phyloP scores from a whole-genome alignment of 352 stramenopile genomes.

The Phytophthora idaei region DNA sequence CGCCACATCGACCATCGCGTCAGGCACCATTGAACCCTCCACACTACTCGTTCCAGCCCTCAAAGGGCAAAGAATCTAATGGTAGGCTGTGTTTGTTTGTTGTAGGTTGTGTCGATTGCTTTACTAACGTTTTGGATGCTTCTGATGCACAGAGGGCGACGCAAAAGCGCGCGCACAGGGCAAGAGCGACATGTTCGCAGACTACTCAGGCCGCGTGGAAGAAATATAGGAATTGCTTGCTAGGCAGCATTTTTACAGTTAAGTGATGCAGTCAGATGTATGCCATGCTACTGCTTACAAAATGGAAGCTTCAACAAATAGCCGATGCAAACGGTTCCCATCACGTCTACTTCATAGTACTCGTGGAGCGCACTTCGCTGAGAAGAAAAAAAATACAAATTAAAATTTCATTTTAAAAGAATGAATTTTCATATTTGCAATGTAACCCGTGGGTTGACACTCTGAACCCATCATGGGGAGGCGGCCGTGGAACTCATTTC shows the following conservation, averaged over 20 bases:
- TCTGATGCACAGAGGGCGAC: conserved; percentile 19
- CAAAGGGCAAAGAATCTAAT: conserved; percentile 33
- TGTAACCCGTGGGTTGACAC: not conserved
- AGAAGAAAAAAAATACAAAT: too few species aligned
- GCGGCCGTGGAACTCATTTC: not conserved
- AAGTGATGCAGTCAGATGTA: too few species aligned
- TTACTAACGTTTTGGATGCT: conserved; percentile 2
- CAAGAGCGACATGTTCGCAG: conserved; percentile 75
- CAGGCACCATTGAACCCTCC: conserved; percentile 60
- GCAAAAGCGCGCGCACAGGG: conserved; percentile 45
- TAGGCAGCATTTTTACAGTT: not conserved
- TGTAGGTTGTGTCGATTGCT: not conserved
- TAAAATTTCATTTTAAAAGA: too few species aligned
- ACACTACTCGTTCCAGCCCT: conserved; percentile 81
- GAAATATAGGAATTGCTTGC: conserved; percentile 51
- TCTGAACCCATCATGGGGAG: not conserved
- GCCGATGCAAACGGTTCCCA: too few species aligned
- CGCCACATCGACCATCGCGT: conserved; percentile 44
- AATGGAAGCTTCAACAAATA: too few species aligned
- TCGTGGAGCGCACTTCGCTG: too few species aligned
- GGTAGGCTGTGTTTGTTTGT: conserved; percentile 27
- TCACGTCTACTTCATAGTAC: too few species aligned
- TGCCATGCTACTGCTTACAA: too few species aligned
- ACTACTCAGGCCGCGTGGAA: conserved; percentile 68
- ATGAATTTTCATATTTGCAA: not conserved